phyloP scores from a whole-genome alignment of 192 early-diverging fungal species.

The Linnemannia zychae region DNA sequence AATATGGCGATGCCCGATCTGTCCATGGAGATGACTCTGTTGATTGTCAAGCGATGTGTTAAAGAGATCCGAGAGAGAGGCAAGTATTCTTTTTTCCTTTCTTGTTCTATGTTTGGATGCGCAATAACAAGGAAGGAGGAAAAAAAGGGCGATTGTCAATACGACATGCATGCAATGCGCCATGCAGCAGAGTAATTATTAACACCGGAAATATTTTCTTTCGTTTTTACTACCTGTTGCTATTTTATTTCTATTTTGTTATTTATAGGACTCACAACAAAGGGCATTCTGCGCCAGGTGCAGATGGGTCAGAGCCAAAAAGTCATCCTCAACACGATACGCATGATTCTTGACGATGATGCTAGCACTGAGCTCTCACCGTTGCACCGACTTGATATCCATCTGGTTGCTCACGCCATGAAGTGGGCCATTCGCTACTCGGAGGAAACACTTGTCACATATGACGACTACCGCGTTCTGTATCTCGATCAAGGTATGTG shows the following conservation, averaged over 20 bases:
- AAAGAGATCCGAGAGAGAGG: constrained; percentile 57
- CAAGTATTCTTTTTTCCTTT: not conserved
- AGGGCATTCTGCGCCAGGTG: constrained; percentile 51
- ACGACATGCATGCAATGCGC: not conserved
- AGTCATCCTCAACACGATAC: constrained; percentile 36
- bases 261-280: constrained; percentile 43
- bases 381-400: constrained; percentile 43
- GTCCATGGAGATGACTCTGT: constrained; percentile 47
- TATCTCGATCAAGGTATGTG: constrained; percentile 45
- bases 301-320: constrained; percentile 39
- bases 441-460: constrained; percentile 48
- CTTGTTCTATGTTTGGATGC: no score
- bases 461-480: constrained; percentile 42
- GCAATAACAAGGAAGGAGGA: no score
- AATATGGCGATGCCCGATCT: constrained; percentile 22
- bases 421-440: constrained; percentile 51
- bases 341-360: constrained; percentile 52
- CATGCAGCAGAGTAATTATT: not conserved
- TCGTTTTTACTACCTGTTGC: not conserved
- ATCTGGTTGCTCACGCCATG: constrained; percentile 55
- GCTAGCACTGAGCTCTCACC: constrained; percentile 48
- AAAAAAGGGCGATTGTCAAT: not conserved
- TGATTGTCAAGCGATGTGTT: constrained; percentile 50
- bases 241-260: not conserved
- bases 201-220: not conserved